Percentiles rank a stretch among this genome's conserved stretches.
Conservation (phyloP, 2,329 filamentous ascomycete species). For the Paecilomyces sp. region DNA sequence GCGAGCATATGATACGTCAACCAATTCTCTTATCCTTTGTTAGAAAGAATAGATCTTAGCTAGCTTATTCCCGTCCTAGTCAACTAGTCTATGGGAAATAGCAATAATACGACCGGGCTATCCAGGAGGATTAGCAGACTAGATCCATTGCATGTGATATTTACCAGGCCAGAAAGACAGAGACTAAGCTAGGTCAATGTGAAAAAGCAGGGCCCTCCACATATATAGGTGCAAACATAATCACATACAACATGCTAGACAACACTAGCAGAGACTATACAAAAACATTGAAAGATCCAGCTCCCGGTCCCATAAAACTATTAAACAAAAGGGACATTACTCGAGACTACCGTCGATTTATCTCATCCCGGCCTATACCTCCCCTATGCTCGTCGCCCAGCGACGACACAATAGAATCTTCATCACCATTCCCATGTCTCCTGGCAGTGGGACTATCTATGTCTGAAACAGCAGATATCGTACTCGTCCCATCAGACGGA, state of each 20-base stretch:
- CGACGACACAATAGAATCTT: slow-evolving; percentile 25
- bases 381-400: slow-evolving; percentile 15
- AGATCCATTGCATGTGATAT: no score
- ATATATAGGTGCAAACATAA: no score
- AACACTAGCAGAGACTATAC: no score
- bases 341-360: neutral
- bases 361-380: no score
- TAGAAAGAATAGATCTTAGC: neutral
- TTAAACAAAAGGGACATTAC: no score
- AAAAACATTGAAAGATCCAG: no score
- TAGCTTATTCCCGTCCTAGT: neutral
- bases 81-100: neutral
- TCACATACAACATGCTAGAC: no score
- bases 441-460: slow-evolving; percentile 2
- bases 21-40: neutral
- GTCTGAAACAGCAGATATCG: slow-evolving; percentile 19
- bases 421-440: slow-evolving; percentile 15
- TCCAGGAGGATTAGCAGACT: no score
- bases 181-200: no score
- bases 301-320: no score
- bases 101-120: neutral
- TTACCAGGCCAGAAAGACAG: no score
- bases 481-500: slow-evolving; percentile 13
- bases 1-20: neutral
- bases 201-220: no score